phyloP scores from a whole-genome alignment of 768 basidiomycete genomes.

The Bullera alba region DNA sequence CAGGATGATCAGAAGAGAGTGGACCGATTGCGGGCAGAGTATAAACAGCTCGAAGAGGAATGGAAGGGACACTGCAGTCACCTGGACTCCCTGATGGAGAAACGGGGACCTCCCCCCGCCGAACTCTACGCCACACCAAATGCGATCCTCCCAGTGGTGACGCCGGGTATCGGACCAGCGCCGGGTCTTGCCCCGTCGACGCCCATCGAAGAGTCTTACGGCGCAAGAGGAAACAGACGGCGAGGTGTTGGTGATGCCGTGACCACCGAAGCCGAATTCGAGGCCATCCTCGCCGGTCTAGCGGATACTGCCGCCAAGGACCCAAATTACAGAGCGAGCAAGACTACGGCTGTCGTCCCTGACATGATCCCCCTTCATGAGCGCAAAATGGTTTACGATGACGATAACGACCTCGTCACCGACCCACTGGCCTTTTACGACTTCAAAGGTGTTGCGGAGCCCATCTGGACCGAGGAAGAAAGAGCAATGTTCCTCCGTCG shows the following conservation, averaged over 20 bases:
- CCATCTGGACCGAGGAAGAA: constrained; percentile 84
- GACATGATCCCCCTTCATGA: constrained; percentile 57
- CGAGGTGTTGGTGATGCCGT: constrained; percentile 65
- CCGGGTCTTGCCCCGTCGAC: constrained; percentile 14
- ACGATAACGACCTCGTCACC: constrained; percentile 72
- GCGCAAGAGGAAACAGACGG: constrained; percentile 37
- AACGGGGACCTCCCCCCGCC: constrained; percentile 27
- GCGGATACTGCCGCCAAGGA: constrained; percentile 88
- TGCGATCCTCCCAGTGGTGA: constrained; percentile 16
- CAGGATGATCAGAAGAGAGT: constrained; percentile 2
- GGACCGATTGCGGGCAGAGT: constrained; percentile 19
- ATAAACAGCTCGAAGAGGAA: constrained; percentile 23
- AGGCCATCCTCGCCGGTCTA: constrained; percentile 89
- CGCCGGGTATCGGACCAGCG: constrained; percentile 20
- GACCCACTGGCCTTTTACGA: constrained; percentile 73
- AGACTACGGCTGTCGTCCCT: constrained; percentile 78
- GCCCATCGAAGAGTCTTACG: constrained; percentile 16
- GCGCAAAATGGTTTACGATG: constrained; percentile 54
- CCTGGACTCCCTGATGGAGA: constrained; percentile 30
- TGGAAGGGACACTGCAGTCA: constrained; percentile 29
- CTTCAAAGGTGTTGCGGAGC: constrained; percentile 58
- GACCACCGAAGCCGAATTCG: constrained; percentile 91
- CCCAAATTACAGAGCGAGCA: constrained; percentile 74
- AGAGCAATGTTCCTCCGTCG: constrained; percentile 68
- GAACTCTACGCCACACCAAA: constrained; percentile 28